phyloP scores from a whole-genome alignment of 768 basidiomycete genomes.

The Gyrodon lividus region DNA sequence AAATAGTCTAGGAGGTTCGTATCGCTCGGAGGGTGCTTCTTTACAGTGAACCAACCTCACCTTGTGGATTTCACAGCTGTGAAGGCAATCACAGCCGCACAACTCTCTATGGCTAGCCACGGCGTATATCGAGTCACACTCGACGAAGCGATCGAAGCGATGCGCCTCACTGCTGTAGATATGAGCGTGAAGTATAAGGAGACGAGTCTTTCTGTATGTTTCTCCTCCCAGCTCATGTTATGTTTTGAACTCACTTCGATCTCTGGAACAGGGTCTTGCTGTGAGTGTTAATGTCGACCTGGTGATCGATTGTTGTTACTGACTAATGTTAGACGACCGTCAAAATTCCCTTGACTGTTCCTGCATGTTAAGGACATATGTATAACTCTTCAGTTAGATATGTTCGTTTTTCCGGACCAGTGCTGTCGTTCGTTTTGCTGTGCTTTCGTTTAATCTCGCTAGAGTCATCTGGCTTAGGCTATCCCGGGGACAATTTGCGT shows the following conservation, averaged over 20 bases:
- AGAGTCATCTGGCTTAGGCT: too few relatives aligned
- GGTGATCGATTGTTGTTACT: slow-evolving; percentile 9
- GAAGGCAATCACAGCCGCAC: slow-evolving; percentile 91
- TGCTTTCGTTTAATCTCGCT: too few relatives aligned
- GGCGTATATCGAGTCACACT: slow-evolving; percentile 84
- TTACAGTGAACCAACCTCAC: slow-evolving; percentile 2
- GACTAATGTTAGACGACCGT: slow-evolving; percentile 56
- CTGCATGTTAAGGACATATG: slow-evolving; percentile 57
- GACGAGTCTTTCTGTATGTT: slow-evolving; percentile 82
- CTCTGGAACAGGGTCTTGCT: slow-evolving; percentile 50
- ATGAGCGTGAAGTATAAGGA: slow-evolving; percentile 97
- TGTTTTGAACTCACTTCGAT: slow-evolving; percentile 1
- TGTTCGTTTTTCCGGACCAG: not conserved
- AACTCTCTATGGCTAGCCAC: slow-evolving; percentile 89
- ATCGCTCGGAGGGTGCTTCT: not conserved
- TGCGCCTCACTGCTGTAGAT: slow-evolving; percentile 89
- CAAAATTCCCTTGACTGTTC: slow-evolving; percentile 81
- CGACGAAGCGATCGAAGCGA: slow-evolving; percentile 95
- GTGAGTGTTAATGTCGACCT: slow-evolving; percentile 35
- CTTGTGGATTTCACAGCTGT: slow-evolving; percentile 58
- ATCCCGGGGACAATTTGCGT: too few relatives aligned
- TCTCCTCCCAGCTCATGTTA: not conserved
- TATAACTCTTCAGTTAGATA: not conserved
- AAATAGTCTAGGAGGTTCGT: slow-evolving; percentile 78
- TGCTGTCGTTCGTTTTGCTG: not conserved